Conservation (phyloP, 129 eudicot species). For the Solidago caesia region DNA sequence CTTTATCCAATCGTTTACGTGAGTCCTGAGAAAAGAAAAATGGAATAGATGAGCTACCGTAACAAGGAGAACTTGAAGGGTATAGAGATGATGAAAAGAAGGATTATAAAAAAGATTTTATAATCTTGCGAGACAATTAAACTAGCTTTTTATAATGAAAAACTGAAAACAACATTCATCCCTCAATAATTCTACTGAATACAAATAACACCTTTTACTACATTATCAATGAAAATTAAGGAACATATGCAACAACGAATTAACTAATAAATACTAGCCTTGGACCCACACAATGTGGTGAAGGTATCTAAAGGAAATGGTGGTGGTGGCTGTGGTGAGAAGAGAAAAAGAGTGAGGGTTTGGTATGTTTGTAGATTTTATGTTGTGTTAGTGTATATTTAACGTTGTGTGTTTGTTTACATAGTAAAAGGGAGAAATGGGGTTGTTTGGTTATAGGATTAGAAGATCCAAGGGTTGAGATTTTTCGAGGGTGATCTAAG, state of each 20-base stretch:
- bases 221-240: constrained; percentile 2
- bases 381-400: too few relatives aligned
- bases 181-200: not conserved
- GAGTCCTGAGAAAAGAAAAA: constrained; percentile 62
- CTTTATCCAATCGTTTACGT: constrained; percentile 85
- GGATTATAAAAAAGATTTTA: not conserved
- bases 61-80: constrained; percentile 11
- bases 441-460: too few relatives aligned
- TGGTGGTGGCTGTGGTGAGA: too few relatives aligned
- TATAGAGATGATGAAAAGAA: not conserved
- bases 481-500: too few relatives aligned
- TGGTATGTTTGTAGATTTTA: too few relatives aligned
- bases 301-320: too few relatives aligned
- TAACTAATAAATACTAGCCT: not conserved
- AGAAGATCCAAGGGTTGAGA: too few relatives aligned
- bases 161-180: not conserved
- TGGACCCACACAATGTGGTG: too few relatives aligned
- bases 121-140: not conserved
- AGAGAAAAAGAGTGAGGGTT: too few relatives aligned
- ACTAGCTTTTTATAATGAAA: constrained; percentile 19
- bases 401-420: too few relatives aligned
- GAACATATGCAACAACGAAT: constrained; percentile 9
- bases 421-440: too few relatives aligned
- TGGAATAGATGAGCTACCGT: constrained; percentile 15
- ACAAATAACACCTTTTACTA: constrained; percentile 6